A percentile compares a stretch with the other conserved stretches of the same genome.
These are phyloP conservation scores for Thalassiosira hispida DNA, from an alignment of 352 stramenopile species.

Conservation along the genomic window DNA sequence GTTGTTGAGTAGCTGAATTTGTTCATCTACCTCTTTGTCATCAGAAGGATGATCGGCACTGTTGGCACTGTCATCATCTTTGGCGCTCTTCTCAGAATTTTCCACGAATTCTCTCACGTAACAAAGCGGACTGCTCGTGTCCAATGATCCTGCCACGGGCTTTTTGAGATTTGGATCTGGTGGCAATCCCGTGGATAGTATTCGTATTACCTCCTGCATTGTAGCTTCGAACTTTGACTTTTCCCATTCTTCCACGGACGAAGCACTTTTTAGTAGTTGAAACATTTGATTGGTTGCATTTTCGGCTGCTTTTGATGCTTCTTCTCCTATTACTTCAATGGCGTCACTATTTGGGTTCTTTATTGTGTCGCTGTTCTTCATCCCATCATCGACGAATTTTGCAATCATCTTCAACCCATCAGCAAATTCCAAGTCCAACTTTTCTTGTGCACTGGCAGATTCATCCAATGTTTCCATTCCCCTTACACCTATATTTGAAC, in stretches of 20 bases:
- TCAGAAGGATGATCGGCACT: background rate
- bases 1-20: constrained; percentile 38
- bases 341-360: background rate
- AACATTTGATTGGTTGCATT: constrained; percentile 35
- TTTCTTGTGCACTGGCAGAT: constrained; percentile 63
- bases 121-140: constrained; percentile 36
- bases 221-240: constrained; percentile 48
- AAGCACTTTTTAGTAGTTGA: constrained; percentile 33
- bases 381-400: constrained; percentile 52
- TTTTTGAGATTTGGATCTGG: constrained; percentile 36
- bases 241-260: constrained; percentile 27
- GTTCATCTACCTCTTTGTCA: constrained; percentile 10
- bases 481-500: constrained; percentile 31
- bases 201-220: constrained; percentile 53
- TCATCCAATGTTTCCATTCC: constrained; percentile 70
- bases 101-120: constrained; percentile 49
- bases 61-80: background rate
- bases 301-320: constrained; percentile 5
- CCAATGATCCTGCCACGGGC: constrained; percentile 36
- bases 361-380: background rate
- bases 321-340: background rate
- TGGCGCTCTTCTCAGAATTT: background rate
- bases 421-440: constrained; percentile 78
- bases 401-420: constrained; percentile 76
- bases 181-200: constrained; percentile 40